Evolutionary conservation across 768 basidiomycete species (phyloP).

Genomic region (Cystofilobasidium macerans): DNA sequence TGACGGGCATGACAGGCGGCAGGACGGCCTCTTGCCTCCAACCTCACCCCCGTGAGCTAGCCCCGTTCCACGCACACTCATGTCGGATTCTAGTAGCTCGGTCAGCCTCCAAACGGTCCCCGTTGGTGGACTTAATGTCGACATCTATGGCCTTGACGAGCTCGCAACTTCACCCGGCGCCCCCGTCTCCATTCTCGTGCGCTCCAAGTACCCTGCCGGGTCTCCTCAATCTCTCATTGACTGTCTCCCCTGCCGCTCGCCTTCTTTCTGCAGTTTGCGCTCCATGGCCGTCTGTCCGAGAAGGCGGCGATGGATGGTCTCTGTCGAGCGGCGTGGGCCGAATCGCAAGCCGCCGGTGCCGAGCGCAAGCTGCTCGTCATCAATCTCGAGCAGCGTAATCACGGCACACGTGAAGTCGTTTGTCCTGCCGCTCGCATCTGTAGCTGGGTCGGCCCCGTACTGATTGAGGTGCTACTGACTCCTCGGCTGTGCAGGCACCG

Average conservation of each 20-base stretch:
- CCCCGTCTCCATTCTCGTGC: neutral
- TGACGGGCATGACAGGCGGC: no score
- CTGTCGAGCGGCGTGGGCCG: neutral
- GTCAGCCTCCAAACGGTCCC: slow-evolving; percentile 1
- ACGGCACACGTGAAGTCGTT: neutral
- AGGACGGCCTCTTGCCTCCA: no score
- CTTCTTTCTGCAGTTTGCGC: neutral
- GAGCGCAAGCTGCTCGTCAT: slow-evolving; percentile 1
- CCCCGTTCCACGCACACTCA: no score
- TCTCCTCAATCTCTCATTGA: neutral
- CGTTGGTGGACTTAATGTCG: neutral
- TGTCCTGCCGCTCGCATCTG: neutral
- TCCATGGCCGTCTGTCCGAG: neutral
- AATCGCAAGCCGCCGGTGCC: neutral
- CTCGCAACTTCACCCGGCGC: neutral
- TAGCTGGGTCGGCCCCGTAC: neutral
- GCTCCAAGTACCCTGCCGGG: no score
- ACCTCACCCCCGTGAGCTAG: no score
- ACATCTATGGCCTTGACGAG: slow-evolving; percentile 7
- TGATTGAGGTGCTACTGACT: neutral
- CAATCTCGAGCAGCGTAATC: slow-evolving; percentile 2
- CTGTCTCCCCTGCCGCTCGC: neutral
- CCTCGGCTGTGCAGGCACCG: neutral
- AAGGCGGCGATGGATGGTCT: neutral
- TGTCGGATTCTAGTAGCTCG: no score